A percentile compares a stretch with the other conserved stretches of the same genome.
Conservation (phyloP, 192 early-diverging fungal genomes). For the Coemansia guatemalensis region DNA sequence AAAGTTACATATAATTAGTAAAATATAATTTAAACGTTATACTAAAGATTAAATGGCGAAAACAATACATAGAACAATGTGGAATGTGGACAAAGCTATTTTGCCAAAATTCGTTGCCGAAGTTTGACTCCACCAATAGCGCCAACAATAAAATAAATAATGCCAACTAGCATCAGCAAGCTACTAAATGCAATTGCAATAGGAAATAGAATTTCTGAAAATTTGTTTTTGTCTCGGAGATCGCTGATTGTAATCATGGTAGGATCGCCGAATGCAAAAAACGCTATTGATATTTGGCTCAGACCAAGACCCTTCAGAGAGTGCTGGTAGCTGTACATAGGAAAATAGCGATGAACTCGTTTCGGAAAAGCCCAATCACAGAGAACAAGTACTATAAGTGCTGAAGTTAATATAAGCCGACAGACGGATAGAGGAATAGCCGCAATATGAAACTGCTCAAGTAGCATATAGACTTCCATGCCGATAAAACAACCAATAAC, state of each 20-base stretch:
- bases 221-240: background rate
- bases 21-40: too few relatives aligned
- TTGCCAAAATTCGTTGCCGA: background rate
- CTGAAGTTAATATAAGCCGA: slow-evolving; percentile 27
- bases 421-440: slow-evolving; percentile 39
- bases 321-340: slow-evolving; percentile 33
- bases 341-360: slow-evolving; percentile 28
- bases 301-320: slow-evolving; percentile 39
- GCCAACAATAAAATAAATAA: slow-evolving; percentile 38
- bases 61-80: background rate
- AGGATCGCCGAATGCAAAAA: slow-evolving; percentile 41
- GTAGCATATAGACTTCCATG: slow-evolving; percentile 44
- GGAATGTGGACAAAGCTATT: background rate
- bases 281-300: slow-evolving; percentile 32
- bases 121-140: slow-evolving; percentile 33
- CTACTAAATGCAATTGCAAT: slow-evolving; percentile 24
- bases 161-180: slow-evolving; percentile 20
- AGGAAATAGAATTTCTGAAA: slow-evolving; percentile 31
- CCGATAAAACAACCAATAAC: slow-evolving; percentile 22
- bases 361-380: slow-evolving; percentile 29
- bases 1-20: too few relatives aligned
- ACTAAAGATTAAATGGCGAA: too few relatives aligned
- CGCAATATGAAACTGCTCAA: slow-evolving; percentile 14
- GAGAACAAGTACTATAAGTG: slow-evolving; percentile 23
- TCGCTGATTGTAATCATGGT: slow-evolving; percentile 23